Evolutionary conservation across 1,284 basidiomycete species (phyloP).

Genomic region (Golubevia pallescens): DNA sequence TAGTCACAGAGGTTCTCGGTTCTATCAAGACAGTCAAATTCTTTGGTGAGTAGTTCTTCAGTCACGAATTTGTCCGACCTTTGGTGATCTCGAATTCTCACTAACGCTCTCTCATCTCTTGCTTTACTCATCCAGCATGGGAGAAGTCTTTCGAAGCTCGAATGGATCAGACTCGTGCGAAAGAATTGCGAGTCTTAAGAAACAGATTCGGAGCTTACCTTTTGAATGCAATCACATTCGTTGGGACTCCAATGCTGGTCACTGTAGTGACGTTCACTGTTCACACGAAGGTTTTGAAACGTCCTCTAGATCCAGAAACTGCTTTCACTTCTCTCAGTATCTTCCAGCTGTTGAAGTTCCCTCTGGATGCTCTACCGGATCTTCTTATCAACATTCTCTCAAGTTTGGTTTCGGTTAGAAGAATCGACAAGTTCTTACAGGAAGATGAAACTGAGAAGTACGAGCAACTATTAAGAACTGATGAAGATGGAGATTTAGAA

Average conservation of each 20-base stretch:
- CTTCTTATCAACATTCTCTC: not conserved
- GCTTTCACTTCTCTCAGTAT: conserved; percentile 69
- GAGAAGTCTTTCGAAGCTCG: conserved; percentile 66
- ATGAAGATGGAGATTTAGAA: conserved; percentile 24
- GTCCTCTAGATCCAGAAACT: conserved; percentile 65
- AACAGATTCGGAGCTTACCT: conserved; percentile 66
- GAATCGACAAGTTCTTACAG: conserved; percentile 67
- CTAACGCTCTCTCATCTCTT: not conserved
- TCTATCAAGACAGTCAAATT: conserved; percentile 67
- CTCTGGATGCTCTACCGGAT: conserved; percentile 21
- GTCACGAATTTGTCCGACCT: not conserved
- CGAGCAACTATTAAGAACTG: conserved; percentile 65
- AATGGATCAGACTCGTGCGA: conserved; percentile 66
- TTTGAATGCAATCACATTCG: conserved; percentile 65
- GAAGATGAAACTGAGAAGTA: conserved; percentile 71
- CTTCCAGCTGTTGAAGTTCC: conserved; percentile 68
- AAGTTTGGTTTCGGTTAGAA: conserved; percentile 53
- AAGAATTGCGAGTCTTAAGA: conserved; percentile 67
- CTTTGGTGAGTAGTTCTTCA: conserved; percentile 22
- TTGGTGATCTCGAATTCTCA: conserved; percentile 63
- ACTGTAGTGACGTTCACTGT: conserved; percentile 67
- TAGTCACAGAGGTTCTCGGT: conserved; percentile 69
- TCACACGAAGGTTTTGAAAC: conserved; percentile 65
- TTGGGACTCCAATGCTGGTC: conserved; percentile 67
- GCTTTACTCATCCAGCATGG: conserved; percentile 26